These are phyloP conservation scores for Russula earlei DNA, from an alignment of 768 basidiomycete species.

Conservation along the genomic window DNA sequence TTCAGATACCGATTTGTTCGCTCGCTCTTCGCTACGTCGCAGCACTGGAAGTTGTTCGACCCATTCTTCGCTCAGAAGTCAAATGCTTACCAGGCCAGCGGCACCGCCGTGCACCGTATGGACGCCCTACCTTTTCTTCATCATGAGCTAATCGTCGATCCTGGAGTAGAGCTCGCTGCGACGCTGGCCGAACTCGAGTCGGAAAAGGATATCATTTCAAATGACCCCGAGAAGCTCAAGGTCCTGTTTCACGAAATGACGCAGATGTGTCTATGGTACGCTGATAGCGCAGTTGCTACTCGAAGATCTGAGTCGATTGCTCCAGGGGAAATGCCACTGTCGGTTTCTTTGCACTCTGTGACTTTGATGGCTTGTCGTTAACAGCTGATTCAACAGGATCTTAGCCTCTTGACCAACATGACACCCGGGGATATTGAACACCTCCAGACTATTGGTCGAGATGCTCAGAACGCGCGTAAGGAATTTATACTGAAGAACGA, in stretches of 20 bases:
- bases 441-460: conserved; percentile 73
- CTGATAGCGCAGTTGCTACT: neutral
- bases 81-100: conserved; percentile 72
- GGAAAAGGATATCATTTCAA: conserved; percentile 35
- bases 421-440: conserved; percentile 73
- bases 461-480: conserved; percentile 68
- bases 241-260: conserved; percentile 77
- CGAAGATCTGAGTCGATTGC: neutral
- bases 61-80: conserved; percentile 78
- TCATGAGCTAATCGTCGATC: neutral
- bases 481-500: conserved; percentile 82
- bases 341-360: conserved; percentile 21
- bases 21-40: conserved; percentile 56
- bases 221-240: conserved; percentile 45
- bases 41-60: conserved; percentile 68
- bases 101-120: conserved; percentile 69
- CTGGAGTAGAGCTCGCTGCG: conserved; percentile 52
- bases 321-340: conserved; percentile 91
- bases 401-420: conserved; percentile 82
- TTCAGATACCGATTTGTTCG: conserved; percentile 79
- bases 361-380: neutral
- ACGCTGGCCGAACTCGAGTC: conserved; percentile 58
- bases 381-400: conserved; percentile 44
- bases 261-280: conserved; percentile 80
- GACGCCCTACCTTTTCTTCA: conserved; percentile 5